Conservation (phyloP, 192 early-diverging fungal species). For the Mortierella claussenii region DNA sequence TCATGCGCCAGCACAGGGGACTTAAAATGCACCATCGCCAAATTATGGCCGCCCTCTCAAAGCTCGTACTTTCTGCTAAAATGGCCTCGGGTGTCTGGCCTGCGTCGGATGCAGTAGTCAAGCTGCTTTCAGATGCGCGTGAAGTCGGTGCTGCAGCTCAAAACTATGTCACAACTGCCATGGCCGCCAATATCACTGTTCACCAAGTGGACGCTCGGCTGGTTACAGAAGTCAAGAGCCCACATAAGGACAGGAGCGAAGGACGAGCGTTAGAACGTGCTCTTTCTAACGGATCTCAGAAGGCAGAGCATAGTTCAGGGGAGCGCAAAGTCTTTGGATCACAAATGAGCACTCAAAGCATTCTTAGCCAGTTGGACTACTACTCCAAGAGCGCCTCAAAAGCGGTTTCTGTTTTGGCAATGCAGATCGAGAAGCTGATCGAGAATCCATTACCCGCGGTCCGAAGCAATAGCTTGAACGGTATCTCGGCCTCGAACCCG, state of each 20-base stretch:
- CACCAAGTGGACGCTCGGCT: conserved; percentile 49
- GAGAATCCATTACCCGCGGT: conserved; percentile 13
- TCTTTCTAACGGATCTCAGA: conserved; percentile 32
- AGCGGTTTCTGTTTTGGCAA: conserved; percentile 33
- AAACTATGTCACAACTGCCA: conserved; percentile 63
- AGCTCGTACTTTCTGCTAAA: conserved; percentile 84
- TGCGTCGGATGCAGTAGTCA: conserved; percentile 77
- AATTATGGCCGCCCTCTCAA: conserved; percentile 84
- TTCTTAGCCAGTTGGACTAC: conserved; percentile 51
- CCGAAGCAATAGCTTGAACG: conserved; percentile 6
- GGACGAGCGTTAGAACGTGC: conserved; percentile 7
- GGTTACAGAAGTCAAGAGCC: conserved; percentile 43
- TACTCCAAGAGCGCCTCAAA: conserved; percentile 51
- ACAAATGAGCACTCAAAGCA: conserved; percentile 42
- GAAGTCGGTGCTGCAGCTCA: conserved; percentile 81
- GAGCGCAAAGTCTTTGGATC: conserved; percentile 45
- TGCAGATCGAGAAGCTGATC: conserved; percentile 49
- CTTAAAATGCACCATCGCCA: conserved; percentile 78
- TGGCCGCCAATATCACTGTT: conserved; percentile 35
- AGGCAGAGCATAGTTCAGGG: conserved; percentile 3
- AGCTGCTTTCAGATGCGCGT: conserved; percentile 75
- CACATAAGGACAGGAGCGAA: conserved; percentile 9
- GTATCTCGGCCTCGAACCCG: conserved; percentile 18
- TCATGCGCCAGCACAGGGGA: conserved; percentile 69
- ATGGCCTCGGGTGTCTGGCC: conserved; percentile 90